Evolutionary conservation across 2,329 filamentous ascomycete species (phyloP).

Genomic region (Neonectria magnoliae): DNA sequence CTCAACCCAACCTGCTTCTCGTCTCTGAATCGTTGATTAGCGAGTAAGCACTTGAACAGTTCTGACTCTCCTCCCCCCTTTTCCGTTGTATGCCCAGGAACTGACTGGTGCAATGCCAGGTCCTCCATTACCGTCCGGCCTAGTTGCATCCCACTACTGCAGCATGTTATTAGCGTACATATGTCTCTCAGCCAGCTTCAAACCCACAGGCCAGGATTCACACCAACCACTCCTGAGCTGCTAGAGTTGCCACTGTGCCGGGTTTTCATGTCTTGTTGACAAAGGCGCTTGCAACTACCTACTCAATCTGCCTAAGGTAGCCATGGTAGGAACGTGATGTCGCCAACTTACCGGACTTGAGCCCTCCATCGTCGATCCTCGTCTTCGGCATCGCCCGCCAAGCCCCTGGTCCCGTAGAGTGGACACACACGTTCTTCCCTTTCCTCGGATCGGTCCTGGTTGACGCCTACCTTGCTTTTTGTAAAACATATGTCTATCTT

Average conservation of each 20-base stretch:
- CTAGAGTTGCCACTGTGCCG: conserved; percentile 16
- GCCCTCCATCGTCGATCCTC: conserved; percentile 10
- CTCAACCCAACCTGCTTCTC: background rate
- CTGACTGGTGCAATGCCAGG: conserved; percentile 28
- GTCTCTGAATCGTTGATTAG: background rate
- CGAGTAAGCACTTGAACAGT: conserved; percentile 2
- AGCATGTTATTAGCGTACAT: conserved; percentile 35
- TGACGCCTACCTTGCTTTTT: conserved; percentile 33
- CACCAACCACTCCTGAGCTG: conserved; percentile 17
- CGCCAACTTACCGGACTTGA: conserved; percentile 7
- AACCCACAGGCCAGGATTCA: conserved; percentile 30
- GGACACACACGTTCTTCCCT: conserved; percentile 1
- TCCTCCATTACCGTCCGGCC: conserved; percentile 27
- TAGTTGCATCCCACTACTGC: conserved; percentile 42
- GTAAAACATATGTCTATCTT: conserved; percentile 29
- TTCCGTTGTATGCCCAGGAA: conserved; percentile 12
- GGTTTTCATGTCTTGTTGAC: conserved; percentile 6
- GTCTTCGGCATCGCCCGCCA: conserved; percentile 12
- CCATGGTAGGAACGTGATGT: conserved; percentile 9
- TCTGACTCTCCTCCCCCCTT: conserved; percentile 32
- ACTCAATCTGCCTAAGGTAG: conserved; percentile 5
- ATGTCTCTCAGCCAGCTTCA: conserved; percentile 28
- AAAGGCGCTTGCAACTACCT: background rate
- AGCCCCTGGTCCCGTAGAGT: background rate
- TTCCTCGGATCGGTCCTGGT: conserved; percentile 7